Evolutionary conservation across 2,329 filamentous ascomycete genomes (phyloP).

Genomic region (Rhexocercosporidium sp.): DNA sequence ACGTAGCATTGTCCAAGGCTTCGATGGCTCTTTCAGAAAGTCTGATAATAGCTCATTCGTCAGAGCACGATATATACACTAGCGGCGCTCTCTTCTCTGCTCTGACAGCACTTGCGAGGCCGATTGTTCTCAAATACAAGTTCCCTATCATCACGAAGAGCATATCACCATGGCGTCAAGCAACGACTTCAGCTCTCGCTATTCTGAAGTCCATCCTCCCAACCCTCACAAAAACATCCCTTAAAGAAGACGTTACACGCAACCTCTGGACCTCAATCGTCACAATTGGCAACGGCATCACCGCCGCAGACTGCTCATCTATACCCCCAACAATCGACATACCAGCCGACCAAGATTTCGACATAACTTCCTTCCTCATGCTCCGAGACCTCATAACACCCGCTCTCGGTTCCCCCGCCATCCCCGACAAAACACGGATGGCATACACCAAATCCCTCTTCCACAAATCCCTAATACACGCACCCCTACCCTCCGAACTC

Average conservation of each 20-base stretch:
- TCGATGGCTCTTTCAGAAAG: conserved; percentile 73
- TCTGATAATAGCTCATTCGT: conserved; percentile 63
- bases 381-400: conserved; percentile 77
- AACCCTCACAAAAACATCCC: conserved; percentile 56
- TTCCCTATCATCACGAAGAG: conserved; percentile 76
- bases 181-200: conserved; percentile 72
- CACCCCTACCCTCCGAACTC: conserved; percentile 63
- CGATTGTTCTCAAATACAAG: conserved; percentile 80
- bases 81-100: conserved; percentile 69
- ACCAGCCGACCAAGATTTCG: conserved; percentile 76
- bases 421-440: conserved; percentile 71
- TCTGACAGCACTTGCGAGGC: conserved; percentile 68
- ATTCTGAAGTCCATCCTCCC: conserved; percentile 71
- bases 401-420: conserved; percentile 66
- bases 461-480: conserved; percentile 79
- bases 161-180: conserved; percentile 77
- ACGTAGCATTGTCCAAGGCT: conserved; percentile 85
- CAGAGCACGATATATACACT: conserved; percentile 70
- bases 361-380: conserved; percentile 74
- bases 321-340: conserved; percentile 54
- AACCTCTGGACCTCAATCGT: conserved; percentile 75
- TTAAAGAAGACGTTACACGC: conserved; percentile 54
- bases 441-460: conserved; percentile 80
- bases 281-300: conserved; percentile 69
- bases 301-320: conserved; percentile 64